These are phyloP conservation scores for Kwoniella botswanensis DNA, from an alignment of 768 basidiomycete genomes.

Conservation along the genomic window DNA sequence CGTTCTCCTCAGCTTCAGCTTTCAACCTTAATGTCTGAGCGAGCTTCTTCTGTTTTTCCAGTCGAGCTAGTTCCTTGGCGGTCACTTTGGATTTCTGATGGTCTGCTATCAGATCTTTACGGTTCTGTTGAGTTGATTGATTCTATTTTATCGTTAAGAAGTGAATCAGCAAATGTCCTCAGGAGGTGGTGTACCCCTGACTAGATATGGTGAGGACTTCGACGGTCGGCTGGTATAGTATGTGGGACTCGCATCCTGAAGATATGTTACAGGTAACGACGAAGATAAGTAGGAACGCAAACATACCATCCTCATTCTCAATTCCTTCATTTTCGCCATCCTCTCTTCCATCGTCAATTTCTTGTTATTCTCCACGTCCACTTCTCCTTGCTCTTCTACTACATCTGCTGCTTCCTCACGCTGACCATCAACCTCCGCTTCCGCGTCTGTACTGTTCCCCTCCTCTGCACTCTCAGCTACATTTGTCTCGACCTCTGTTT, in stretches of 20 bases:
- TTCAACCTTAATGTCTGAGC: slow-evolving; percentile 84
- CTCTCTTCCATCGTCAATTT: slow-evolving; percentile 69
- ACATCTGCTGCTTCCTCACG: slow-evolving; percentile 21
- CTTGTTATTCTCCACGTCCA: slow-evolving; percentile 12
- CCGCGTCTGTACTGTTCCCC: slow-evolving; percentile 18
- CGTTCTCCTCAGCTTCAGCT: slow-evolving; percentile 84
- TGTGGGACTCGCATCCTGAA: background rate
- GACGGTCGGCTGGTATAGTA: too few relatives aligned
- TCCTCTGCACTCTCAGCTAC: slow-evolving; percentile 25
- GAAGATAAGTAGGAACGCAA: background rate
- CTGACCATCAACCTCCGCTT: slow-evolving; percentile 15
- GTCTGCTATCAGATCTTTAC: slow-evolving; percentile 83
- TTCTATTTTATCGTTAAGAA: slow-evolving; percentile 61
- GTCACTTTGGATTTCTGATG: slow-evolving; percentile 75
- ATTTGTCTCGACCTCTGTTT: slow-evolving; percentile 23
- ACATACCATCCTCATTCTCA: slow-evolving; percentile 77
- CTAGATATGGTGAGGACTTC: too few relatives aligned
- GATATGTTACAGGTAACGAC: background rate
- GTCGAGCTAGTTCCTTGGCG: slow-evolving; percentile 76
- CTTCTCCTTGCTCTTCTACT: slow-evolving; percentile 26
- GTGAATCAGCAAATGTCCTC: too few relatives aligned
- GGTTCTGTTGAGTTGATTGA: slow-evolving; percentile 78
- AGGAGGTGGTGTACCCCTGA: too few relatives aligned
- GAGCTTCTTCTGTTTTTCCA: slow-evolving; percentile 87
- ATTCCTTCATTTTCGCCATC: slow-evolving; percentile 74